Conservation (phyloP, 1,284 basidiomycete species). For the Sporisorium iseilematis-ciliati region DNA sequence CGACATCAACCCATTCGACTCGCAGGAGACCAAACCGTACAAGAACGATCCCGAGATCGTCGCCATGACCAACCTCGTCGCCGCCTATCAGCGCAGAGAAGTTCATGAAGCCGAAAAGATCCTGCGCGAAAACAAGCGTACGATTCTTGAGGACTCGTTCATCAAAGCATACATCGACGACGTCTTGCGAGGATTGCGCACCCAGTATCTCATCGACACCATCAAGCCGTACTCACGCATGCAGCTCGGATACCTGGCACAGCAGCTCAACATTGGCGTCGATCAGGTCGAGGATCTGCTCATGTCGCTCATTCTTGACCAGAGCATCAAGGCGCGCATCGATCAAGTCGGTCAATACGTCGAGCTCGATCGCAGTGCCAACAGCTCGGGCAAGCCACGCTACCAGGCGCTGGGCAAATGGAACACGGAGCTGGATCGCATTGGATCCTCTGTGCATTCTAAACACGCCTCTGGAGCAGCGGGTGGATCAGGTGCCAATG, state of each 20-base stretch:
- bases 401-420: slow-evolving; percentile 85
- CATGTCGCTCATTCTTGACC: slow-evolving; percentile 92
- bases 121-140: slow-evolving; percentile 86
- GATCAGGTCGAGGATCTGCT: slow-evolving; percentile 92
- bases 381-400: slow-evolving; percentile 83
- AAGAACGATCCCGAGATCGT: slow-evolving; percentile 96
- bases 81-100: slow-evolving; percentile 94
- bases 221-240: slow-evolving; percentile 96
- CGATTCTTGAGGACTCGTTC: slow-evolving; percentile 94
- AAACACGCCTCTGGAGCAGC: slow-evolving; percentile 43
- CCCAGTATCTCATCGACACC: slow-evolving; percentile 95
- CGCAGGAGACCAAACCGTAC: slow-evolving; percentile 99
- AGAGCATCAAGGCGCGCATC: slow-evolving; percentile 92
- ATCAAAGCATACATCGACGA: slow-evolving; percentile 95
- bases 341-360: slow-evolving; percentile 94
- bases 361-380: slow-evolving; percentile 78
- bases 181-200: slow-evolving; percentile 88
- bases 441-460: slow-evolving; percentile 28
- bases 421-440: slow-evolving; percentile 75
- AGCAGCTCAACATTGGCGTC: slow-evolving; percentile 92
- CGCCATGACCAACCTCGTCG: slow-evolving; percentile 96
- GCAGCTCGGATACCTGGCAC: slow-evolving; percentile 76
- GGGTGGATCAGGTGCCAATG: slow-evolving; percentile 27
- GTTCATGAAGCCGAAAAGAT: slow-evolving; percentile 97
- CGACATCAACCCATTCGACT: slow-evolving; percentile 99